phyloP scores from a whole-genome alignment of 495 filamentous ascomycete species.

The Lophiotrema nucula region DNA sequence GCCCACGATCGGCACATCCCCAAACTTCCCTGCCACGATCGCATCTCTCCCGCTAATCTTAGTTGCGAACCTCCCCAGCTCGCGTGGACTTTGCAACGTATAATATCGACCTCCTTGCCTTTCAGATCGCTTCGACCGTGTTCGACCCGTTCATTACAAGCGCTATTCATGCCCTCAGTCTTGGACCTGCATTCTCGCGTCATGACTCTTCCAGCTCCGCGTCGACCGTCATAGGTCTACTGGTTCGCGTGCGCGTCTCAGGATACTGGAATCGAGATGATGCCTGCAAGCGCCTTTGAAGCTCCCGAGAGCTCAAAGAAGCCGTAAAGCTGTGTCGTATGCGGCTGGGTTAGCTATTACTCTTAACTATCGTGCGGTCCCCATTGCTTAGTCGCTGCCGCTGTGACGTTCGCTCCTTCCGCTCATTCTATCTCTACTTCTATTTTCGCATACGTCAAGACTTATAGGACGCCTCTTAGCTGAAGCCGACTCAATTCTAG shows the following conservation, averaged over 20 bases:
- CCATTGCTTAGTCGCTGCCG: background rate
- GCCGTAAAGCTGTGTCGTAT: background rate
- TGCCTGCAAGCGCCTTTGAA: background rate
- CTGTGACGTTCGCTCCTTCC: background rate
- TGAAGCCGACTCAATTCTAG: background rate
- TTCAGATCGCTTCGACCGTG: background rate
- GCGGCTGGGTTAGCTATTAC: background rate
- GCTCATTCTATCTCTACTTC: background rate
- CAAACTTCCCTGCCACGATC: background rate
- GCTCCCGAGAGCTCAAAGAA: background rate
- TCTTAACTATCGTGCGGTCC: background rate
- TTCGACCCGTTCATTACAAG: background rate
- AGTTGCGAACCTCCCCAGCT: background rate
- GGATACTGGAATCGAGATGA: no score
- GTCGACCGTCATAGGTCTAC: conserved; percentile 1
- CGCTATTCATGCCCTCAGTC: background rate
- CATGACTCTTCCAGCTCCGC: background rate
- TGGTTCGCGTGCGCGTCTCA: no score
- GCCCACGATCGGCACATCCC: background rate
- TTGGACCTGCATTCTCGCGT: background rate
- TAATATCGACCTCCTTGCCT: background rate
- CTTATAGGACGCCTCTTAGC: background rate
- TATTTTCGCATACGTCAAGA: background rate
- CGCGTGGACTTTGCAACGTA: no score
- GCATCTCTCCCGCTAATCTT: background rate